Evolutionary conservation across 148 eudicot genomes (phyloP).

Genomic region (Fallopia convolvulus): DNA sequence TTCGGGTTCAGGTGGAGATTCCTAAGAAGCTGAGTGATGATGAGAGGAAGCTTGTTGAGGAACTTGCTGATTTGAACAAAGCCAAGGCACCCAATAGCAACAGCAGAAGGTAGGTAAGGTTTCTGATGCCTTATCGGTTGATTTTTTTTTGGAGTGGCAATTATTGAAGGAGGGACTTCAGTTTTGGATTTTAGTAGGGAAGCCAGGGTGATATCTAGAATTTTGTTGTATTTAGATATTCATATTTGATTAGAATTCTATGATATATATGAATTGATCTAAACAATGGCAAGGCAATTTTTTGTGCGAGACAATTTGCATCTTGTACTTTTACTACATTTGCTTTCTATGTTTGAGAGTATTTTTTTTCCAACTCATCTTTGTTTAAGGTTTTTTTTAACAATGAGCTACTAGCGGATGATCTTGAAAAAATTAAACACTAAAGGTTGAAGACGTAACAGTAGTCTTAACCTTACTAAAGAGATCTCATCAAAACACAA

Average conservation of each 20-base stretch:
- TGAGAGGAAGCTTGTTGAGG: slow-evolving; percentile 84
- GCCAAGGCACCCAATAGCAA: slow-evolving; percentile 56
- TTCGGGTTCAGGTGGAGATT: slow-evolving; percentile 79
- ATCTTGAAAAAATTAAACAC: too few species aligned
- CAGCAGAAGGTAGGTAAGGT: slow-evolving; percentile 40
- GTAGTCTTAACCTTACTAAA: too few species aligned
- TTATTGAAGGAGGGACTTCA: neutral
- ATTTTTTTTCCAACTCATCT: neutral
- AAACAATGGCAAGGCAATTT: neutral
- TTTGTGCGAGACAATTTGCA: neutral
- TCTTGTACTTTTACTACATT: neutral
- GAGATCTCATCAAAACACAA: too few species aligned
- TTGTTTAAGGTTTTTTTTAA: too few species aligned
- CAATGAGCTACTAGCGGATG: too few species aligned
- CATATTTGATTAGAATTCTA: neutral
- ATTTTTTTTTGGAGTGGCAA: neutral
- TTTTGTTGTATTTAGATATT: slow-evolving; percentile 4
- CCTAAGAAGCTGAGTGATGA: slow-evolving; percentile 69
- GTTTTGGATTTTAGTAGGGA: slow-evolving; percentile 2
- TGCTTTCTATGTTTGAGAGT: neutral
- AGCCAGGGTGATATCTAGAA: slow-evolving; percentile 1
- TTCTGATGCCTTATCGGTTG: neutral
- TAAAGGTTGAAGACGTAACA: too few species aligned
- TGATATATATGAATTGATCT: neutral
- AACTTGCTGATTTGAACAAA: slow-evolving; percentile 65